Evolutionary conservation across 2,329 filamentous ascomycete species (phyloP), one percentile per base, ranked within the genome.

Genomic region (Trichoderma brevicompactum): DNA sequence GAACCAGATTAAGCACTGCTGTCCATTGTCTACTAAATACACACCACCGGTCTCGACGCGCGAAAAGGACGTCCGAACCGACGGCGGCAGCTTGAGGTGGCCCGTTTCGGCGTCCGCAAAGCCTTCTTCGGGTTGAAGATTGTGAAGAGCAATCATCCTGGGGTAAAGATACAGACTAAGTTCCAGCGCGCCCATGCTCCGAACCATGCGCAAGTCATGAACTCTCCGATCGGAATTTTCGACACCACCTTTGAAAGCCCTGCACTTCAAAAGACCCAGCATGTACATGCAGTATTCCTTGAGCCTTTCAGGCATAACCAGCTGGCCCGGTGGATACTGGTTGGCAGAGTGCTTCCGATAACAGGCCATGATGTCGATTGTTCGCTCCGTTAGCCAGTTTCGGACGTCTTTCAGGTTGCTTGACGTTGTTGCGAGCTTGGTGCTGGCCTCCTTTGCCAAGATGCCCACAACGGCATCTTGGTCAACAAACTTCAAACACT

Each of bases 241-340:
- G 70, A 90, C 89, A 65, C 94, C 94, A 59, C 92, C 91, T 81
- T 98, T 98, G 81, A 98, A 93, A 2, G 94, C 94, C 65, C 95
- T 88, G 65, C 88, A 94, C 78, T 99, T 99, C 75, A 96, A 80
- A 69, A 98, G 81, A 54, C 91, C 90, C 9, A 99, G 88, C 79
- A 96, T 92, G 77, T 95, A 98, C 93, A 99, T 98, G 73, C 91
- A 89, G 72, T 97, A 94, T 75, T 99, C 95, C 76, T 98, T 98
- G 36, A 99, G 85, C 70, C 94, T 92, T 79, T 99, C 95, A 0
- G 95, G 95, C 79, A 99, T 88, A 36, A 99, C 93, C 36, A 99
- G 86, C 77, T 99, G 94, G 5, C 93, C 92, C 1, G 94, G 92
- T 8, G 95, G 94, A 73, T 96, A 92, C 65, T 91, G 91, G 2